These are phyloP conservation scores for Trifolium subterraneum DNA, from an alignment of 306 rosid genomes.

Conservation along the genomic window DNA sequence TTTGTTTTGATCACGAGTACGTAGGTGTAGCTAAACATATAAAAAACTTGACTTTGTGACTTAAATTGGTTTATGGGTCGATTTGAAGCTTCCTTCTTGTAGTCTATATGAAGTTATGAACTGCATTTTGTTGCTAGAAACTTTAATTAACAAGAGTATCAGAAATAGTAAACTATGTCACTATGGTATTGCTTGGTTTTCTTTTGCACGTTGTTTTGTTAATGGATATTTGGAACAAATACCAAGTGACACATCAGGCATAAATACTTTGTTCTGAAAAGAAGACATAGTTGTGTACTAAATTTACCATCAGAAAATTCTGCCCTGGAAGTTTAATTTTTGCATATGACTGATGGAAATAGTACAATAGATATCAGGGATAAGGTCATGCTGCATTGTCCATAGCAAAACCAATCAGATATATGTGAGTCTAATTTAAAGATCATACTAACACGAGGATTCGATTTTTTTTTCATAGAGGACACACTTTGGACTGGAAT, in stretches of 20 bases:
- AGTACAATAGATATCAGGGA: background rate
- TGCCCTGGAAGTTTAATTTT: slow-evolving; percentile 9
- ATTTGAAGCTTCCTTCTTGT: background rate
- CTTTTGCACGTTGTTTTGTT: background rate
- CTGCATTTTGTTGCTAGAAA: background rate
- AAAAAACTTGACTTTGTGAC: no score
- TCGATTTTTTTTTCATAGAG: slow-evolving; percentile 51
- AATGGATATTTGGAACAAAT: slow-evolving; percentile 1
- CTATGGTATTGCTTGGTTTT: slow-evolving; percentile 14
- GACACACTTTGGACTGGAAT: slow-evolving; percentile 93
- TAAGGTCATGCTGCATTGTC: slow-evolving; percentile 13
- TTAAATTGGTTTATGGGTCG: no score
- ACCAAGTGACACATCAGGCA: background rate
- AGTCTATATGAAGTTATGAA: background rate
- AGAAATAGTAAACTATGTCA: background rate
- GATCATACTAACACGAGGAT: slow-evolving; percentile 26
- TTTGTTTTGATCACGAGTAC: no score
- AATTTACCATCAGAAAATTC: slow-evolving; percentile 4
- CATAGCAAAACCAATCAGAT: slow-evolving; percentile 6
- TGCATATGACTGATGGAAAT: background rate
- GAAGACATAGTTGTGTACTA: background rate
- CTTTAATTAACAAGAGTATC: background rate
- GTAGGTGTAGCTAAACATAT: no score
- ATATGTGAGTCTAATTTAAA: slow-evolving; percentile 3
- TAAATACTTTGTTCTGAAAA: background rate